phyloP scores from a whole-genome alignment of 306 rosid species.

The Cajanus cajan region DNA sequence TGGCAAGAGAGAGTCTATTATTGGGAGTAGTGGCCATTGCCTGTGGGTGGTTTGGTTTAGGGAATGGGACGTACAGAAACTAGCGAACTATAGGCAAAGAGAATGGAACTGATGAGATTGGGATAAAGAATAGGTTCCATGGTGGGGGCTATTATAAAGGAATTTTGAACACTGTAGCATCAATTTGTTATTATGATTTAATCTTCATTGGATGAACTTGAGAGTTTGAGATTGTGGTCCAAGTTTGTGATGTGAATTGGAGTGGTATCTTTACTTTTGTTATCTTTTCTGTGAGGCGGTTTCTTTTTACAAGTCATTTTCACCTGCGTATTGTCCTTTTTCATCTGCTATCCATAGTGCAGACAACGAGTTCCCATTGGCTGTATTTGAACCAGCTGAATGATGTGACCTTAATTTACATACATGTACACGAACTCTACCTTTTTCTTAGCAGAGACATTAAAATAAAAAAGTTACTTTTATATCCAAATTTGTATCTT shows the following conservation, averaged over 20 bases:
- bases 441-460: background rate
- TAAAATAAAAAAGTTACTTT: background rate
- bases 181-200: background rate
- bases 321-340: background rate
- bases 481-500: background rate
- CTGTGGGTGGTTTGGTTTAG: background rate
- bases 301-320: constrained; percentile 25
- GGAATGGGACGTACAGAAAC: background rate
- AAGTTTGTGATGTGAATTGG: constrained; percentile 20
- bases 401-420: background rate
- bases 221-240: constrained; percentile 30
- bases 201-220: constrained; percentile 28
- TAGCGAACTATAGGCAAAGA: constrained; percentile 8
- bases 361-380: constrained; percentile 30
- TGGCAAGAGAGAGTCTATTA: constrained; percentile 38
- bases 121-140: constrained; percentile 6
- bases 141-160: constrained; percentile 24
- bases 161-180: constrained; percentile 17
- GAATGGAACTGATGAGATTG: constrained; percentile 16
- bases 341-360: constrained; percentile 22
- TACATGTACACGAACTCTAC: background rate
- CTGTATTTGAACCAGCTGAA: constrained; percentile 17
- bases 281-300: background rate
- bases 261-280: background rate
- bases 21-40: constrained; percentile 55